Conservation (phyloP, 148 eudicot species). For the Diospyros lotus region DNA sequence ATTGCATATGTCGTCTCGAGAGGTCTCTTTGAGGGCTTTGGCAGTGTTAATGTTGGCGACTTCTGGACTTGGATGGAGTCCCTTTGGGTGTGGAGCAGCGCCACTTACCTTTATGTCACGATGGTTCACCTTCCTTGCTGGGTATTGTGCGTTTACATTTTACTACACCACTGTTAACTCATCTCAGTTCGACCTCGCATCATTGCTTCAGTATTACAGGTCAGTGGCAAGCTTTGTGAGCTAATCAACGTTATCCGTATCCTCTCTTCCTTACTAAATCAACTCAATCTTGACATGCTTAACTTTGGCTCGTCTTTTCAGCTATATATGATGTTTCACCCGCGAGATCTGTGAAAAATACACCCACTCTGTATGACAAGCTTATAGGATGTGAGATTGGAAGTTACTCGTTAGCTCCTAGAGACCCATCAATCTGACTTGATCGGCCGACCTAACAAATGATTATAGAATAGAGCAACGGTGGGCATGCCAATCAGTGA, state of each 20-base stretch:
- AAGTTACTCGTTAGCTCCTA: background rate
- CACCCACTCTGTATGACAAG: background rate
- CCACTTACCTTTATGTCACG: slow-evolving; percentile 64
- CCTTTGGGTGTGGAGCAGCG: slow-evolving; percentile 89
- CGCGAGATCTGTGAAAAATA: background rate
- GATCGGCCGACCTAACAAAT: background rate
- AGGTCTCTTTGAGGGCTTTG: slow-evolving; percentile 49
- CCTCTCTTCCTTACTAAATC: background rate
- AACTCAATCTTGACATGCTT: background rate
- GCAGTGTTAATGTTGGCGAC: slow-evolving; percentile 35
- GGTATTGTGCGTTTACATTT: slow-evolving; percentile 65
- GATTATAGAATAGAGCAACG: background rate
- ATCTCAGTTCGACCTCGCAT: slow-evolving; percentile 3
- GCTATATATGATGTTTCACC: background rate
- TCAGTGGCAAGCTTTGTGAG: no score
- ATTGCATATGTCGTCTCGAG: slow-evolving; percentile 46
- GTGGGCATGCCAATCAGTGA: background rate
- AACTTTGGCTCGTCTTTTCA: background rate
- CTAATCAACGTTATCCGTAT: background rate
- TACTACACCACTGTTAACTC: slow-evolving; percentile 56
- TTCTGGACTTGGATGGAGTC: slow-evolving; percentile 90
- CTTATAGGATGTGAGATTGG: background rate
- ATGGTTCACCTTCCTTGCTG: slow-evolving; percentile 94
- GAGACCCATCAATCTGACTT: background rate
- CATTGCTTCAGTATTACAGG: background rate